Conservation (phyloP, 176 grass and related monocot species). For the Secale cereale region DNA sequence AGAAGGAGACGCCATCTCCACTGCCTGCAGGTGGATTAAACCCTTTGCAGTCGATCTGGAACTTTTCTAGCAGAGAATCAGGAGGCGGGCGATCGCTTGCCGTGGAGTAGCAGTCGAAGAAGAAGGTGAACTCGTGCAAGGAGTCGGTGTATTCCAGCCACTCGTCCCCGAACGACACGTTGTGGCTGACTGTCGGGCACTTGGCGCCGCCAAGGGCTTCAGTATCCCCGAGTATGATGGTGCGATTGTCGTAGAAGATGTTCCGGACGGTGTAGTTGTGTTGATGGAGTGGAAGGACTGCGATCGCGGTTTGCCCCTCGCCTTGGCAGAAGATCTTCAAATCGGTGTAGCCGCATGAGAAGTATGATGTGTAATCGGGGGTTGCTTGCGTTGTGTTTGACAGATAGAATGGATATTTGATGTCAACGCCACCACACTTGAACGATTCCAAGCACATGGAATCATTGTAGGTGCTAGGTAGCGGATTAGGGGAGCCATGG, state of each 20-base stretch:
- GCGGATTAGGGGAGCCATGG: neutral
- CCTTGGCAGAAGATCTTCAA: neutral
- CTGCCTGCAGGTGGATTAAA: fast-evolving
- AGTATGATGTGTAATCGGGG: neutral
- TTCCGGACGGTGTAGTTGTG: neutral
- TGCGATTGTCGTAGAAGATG: neutral
- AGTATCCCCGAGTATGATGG: neutral
- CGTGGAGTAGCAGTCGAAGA: neutral
- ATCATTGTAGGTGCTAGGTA: neutral
- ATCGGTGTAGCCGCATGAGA: conserved; percentile 40
- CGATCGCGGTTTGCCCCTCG: fast-evolving
- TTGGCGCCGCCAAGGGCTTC: neutral
- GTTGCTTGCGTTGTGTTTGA: fast-evolving
- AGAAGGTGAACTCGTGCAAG: conserved; percentile 8
- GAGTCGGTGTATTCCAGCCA: neutral
- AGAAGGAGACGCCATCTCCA: neutral
- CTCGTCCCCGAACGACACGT: neutral
- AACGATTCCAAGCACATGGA: neutral
- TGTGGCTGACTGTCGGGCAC: conserved; percentile 10
- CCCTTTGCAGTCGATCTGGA: neutral
- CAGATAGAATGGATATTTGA: conserved; percentile 11
- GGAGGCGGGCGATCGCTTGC: fast-evolving
- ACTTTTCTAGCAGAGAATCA: fast-evolving
- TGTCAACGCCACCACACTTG: neutral
- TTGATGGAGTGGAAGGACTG: neutral